These are phyloP conservation scores for Verticillium tricorpus DNA, from an alignment of 2,329 filamentous ascomycete species.

Conservation along the genomic window DNA sequence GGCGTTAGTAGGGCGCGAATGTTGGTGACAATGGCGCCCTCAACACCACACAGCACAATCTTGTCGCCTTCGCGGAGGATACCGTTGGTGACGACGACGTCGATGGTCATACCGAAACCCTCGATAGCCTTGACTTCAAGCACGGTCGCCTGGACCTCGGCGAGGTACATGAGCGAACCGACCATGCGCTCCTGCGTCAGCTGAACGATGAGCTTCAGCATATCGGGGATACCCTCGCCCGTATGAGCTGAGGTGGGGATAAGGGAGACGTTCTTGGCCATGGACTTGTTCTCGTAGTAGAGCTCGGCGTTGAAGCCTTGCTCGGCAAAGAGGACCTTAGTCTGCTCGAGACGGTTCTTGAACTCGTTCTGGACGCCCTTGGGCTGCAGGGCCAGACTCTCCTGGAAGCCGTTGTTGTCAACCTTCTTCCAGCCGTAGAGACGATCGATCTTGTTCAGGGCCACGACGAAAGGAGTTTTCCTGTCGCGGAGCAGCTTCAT, in stretches of 20 bases:
- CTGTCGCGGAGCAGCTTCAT: slow-evolving; percentile 90
- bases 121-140: slow-evolving; percentile 99
- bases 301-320: slow-evolving; percentile 97
- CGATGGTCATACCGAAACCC: slow-evolving; percentile 97
- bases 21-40: slow-evolving; percentile 91
- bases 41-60: slow-evolving; percentile 93
- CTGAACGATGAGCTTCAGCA: slow-evolving; percentile 91
- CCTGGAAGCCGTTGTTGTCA: slow-evolving; percentile 96
- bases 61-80: slow-evolving; percentile 90
- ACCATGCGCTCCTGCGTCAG: slow-evolving; percentile 98
- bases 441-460: slow-evolving; percentile 99
- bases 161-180: slow-evolving; percentile 94
- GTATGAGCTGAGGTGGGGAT: slow-evolving; percentile 96
- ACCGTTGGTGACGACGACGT: slow-evolving; percentile 95
- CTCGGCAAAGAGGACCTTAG: slow-evolving; percentile 90
- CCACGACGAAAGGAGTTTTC: slow-evolving; percentile 97
- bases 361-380: slow-evolving; percentile 95
- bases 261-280: slow-evolving; percentile 91
- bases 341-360: slow-evolving; percentile 80
- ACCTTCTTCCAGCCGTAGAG: slow-evolving; percentile 99
- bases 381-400: slow-evolving; percentile 84
- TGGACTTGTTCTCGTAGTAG: slow-evolving; percentile 96
- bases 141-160: slow-evolving; percentile 95
- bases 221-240: slow-evolving; percentile 98
- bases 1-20: slow-evolving; percentile 92